A percentile compares a stretch with the other conserved stretches of the same genome.
Evolutionary conservation across 495 filamentous ascomycete species (phyloP).

Genomic region (Neurospora sp.): DNA sequence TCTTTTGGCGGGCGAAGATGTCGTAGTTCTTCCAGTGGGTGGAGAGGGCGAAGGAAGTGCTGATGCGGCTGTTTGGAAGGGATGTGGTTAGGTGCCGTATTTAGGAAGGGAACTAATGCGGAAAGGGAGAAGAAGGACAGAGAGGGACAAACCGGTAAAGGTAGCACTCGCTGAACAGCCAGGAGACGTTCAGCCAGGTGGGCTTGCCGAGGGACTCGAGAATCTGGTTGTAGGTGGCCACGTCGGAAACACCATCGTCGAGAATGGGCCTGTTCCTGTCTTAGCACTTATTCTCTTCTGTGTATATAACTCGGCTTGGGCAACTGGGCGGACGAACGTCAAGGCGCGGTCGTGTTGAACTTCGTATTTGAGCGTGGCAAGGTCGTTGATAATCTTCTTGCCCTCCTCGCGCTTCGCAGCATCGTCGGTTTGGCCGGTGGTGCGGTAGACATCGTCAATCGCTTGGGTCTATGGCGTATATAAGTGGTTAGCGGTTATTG

Average conservation of each 20-base stretch:
- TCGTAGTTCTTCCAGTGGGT: constrained; percentile 87
- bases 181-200: constrained; percentile 73
- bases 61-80: constrained; percentile 51
- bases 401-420: constrained; percentile 64
- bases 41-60: constrained; percentile 64
- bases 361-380: constrained; percentile 88
- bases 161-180: constrained; percentile 92
- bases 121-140: background rate
- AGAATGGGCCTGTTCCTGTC: constrained; percentile 51
- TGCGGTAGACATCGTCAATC: constrained; percentile 86
- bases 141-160: constrained; percentile 56
- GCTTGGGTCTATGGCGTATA: constrained; percentile 65
- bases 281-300: background rate
- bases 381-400: constrained; percentile 69
- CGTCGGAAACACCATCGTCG: constrained; percentile 72
- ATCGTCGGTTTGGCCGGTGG: constrained; percentile 51
- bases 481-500: background rate
- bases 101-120: too few species aligned
- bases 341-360: constrained; percentile 80
- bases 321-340: constrained; percentile 44
- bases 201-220: constrained; percentile 63
- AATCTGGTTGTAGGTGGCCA: constrained; percentile 77
- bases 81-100: too few species aligned
- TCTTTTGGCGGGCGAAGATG: constrained; percentile 84
- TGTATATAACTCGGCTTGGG: background rate